Evolutionary conservation across 148 eudicot species (phyloP).

Genomic region (Diospyros lotus): DNA sequence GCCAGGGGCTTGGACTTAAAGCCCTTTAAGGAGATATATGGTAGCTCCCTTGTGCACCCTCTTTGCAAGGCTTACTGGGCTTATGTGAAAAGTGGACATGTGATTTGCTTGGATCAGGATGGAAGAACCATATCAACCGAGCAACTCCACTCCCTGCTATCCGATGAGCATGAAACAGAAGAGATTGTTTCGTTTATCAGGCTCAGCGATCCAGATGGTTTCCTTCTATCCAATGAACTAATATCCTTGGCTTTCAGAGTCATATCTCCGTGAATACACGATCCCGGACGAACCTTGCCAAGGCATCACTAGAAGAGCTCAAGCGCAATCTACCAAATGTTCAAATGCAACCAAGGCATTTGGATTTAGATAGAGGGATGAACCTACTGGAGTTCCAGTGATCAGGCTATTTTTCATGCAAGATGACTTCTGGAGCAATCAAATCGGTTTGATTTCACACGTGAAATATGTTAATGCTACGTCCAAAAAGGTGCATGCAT

Average conservation of each 20-base stretch:
- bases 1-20: conserved; percentile 71
- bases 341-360: neutral
- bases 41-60: conserved; percentile 44
- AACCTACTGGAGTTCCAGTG: neutral
- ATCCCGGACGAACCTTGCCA: neutral
- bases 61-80: conserved; percentile 56
- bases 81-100: conserved; percentile 75
- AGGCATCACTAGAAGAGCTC: neutral
- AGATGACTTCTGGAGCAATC: too few species aligned
- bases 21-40: conserved; percentile 51
- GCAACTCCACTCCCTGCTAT: conserved; percentile 36
- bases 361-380: neutral
- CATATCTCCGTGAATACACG: conserved; percentile 45
- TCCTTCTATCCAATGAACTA: conserved; percentile 82
- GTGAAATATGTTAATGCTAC: too few species aligned
- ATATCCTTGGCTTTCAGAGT: conserved; percentile 76
- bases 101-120: conserved; percentile 58
- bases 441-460: neutral
- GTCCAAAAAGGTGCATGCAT: too few species aligned
- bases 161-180: conserved; percentile 27
- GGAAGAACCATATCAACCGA: conserved; percentile 38
- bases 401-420: too few species aligned
- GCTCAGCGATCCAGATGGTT: conserved; percentile 95
- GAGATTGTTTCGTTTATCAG: conserved; percentile 46
- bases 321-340: neutral